Percentiles rank a stretch among this genome's conserved stretches.
These are phyloP conservation scores for Colletotrichum sp. DNA, from an alignment of 2,329 filamentous ascomycete genomes.

Conservation along the genomic window DNA sequence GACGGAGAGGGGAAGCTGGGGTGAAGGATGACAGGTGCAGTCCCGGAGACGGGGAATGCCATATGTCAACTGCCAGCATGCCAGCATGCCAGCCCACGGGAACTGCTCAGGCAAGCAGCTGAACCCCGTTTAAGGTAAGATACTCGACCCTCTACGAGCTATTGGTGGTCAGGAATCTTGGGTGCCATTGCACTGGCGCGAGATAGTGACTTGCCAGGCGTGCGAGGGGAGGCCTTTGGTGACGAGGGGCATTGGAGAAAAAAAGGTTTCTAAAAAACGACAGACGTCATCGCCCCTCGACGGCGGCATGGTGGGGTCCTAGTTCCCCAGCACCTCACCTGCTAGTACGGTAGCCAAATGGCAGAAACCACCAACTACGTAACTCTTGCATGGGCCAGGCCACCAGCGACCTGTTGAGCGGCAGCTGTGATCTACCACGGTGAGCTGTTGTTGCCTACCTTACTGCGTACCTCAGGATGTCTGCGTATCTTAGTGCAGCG, in stretches of 20 bases:
- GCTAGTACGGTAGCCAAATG: not conserved
- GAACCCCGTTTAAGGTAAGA: not conserved
- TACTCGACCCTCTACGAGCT: not conserved
- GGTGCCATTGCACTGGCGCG: not conserved
- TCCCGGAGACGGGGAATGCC: not conserved
- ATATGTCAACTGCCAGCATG: not conserved
- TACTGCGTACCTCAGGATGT: not conserved
- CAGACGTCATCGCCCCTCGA: slow-evolving; percentile 20
- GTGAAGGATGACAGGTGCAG: not conserved
- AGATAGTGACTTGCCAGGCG: not conserved
- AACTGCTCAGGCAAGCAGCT: not conserved
- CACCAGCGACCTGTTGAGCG: not conserved
- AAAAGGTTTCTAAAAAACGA: not conserved
- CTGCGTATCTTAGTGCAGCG: not conserved
- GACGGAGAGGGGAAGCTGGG: slow-evolving; percentile 12
- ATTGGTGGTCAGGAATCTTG: not conserved
- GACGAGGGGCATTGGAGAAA: not conserved
- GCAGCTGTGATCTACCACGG: not conserved
- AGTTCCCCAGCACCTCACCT: not conserved
- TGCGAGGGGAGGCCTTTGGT: not conserved
- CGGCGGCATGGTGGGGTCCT: slow-evolving; percentile 10
- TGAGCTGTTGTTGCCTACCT: not conserved
- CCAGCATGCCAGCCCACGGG: not conserved
- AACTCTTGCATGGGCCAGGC: slow-evolving; percentile 15
- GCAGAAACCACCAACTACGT: slow-evolving; percentile 8